Conservation (phyloP, 768 basidiomycete genomes). For the Suillus alpinus region DNA sequence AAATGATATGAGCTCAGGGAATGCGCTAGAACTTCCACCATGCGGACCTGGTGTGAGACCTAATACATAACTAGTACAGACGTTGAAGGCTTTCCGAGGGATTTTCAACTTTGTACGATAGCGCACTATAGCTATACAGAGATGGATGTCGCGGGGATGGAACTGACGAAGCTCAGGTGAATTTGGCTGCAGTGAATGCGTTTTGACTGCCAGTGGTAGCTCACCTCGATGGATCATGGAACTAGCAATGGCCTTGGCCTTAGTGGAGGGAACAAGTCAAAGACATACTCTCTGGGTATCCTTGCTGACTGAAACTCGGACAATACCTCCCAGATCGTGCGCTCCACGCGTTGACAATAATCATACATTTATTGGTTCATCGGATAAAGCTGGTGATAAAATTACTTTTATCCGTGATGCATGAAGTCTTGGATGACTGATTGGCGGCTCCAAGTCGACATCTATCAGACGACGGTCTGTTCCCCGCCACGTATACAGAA, state of each 20-base stretch:
- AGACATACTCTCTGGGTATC: constrained; percentile 81
- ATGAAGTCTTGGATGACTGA: too few relatives aligned
- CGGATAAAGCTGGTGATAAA: too few relatives aligned
- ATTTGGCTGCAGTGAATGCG: background rate
- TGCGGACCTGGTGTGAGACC: constrained; percentile 53
- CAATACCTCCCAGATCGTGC: constrained; percentile 83
- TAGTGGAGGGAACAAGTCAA: constrained; percentile 85
- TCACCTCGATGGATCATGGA: constrained; percentile 56
- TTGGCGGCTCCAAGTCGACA: too few relatives aligned
- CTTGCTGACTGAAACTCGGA: constrained; percentile 72
- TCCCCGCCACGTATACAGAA: too few relatives aligned
- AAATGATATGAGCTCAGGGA: background rate
- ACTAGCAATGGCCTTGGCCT: constrained; percentile 85
- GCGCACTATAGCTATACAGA: constrained; percentile 89
- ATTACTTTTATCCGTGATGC: too few relatives aligned
- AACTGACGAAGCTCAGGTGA: constrained; percentile 26
- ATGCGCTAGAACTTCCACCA: background rate
- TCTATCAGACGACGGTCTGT: too few relatives aligned
- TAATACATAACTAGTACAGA: constrained; percentile 81
- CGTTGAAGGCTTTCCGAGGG: constrained; percentile 74
- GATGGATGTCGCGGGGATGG: constrained; percentile 70
- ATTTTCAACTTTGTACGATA: constrained; percentile 83
- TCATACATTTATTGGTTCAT: too few relatives aligned
- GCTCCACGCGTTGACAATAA: constrained; percentile 74
- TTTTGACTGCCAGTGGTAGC: background rate